Percentiles rank a stretch among this genome's conserved stretches.
Evolutionary conservation across 2,329 filamentous ascomycete genomes (phyloP).

Genomic region (Arthrobotrys entomopaga): DNA sequence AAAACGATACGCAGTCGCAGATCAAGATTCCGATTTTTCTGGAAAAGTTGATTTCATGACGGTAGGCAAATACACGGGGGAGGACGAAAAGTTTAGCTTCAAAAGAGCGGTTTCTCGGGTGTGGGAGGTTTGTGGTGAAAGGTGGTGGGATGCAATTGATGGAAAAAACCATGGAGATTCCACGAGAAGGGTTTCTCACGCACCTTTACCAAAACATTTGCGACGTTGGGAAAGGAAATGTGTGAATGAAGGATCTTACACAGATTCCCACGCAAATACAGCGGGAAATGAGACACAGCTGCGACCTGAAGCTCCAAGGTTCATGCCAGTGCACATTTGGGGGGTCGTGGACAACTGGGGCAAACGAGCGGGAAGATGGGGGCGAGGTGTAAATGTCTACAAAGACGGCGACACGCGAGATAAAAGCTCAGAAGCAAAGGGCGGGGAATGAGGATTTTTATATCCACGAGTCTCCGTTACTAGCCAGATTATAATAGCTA

Average conservation of each 20-base stretch:
- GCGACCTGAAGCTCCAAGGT: slow-evolving; percentile 35
- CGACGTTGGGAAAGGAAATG: slow-evolving; percentile 39
- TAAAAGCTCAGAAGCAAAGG: slow-evolving; percentile 34
- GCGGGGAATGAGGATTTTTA: slow-evolving; percentile 50
- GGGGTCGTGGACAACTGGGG: slow-evolving; percentile 50
- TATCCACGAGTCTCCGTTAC: background rate
- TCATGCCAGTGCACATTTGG: slow-evolving; percentile 48
- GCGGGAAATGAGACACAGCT: slow-evolving; percentile 4
- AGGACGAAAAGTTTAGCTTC: slow-evolving; percentile 84
- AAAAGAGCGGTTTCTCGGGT: slow-evolving; percentile 79
- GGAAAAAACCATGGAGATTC: background rate
- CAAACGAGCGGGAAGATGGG: slow-evolving; percentile 50
- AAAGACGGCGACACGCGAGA: slow-evolving; percentile 52
- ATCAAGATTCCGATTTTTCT: slow-evolving; percentile 45
- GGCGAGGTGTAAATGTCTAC: slow-evolving; percentile 53
- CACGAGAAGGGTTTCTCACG: slow-evolving; percentile 26
- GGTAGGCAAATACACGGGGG: slow-evolving; percentile 76
- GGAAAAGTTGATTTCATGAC: slow-evolving; percentile 72
- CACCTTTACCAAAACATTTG: slow-evolving; percentile 34
- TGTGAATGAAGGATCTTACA: background rate
- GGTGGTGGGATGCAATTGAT: slow-evolving; percentile 68
- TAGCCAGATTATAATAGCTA: background rate
- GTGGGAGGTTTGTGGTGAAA: slow-evolving; percentile 80
- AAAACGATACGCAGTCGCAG: slow-evolving; percentile 30
- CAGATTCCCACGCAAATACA: background rate